Percentiles rank a stretch among this genome's conserved stretches.
These are phyloP conservation scores for Microdochium paspali DNA, from an alignment of 2,329 filamentous ascomycete genomes.

Conservation along the genomic window DNA sequence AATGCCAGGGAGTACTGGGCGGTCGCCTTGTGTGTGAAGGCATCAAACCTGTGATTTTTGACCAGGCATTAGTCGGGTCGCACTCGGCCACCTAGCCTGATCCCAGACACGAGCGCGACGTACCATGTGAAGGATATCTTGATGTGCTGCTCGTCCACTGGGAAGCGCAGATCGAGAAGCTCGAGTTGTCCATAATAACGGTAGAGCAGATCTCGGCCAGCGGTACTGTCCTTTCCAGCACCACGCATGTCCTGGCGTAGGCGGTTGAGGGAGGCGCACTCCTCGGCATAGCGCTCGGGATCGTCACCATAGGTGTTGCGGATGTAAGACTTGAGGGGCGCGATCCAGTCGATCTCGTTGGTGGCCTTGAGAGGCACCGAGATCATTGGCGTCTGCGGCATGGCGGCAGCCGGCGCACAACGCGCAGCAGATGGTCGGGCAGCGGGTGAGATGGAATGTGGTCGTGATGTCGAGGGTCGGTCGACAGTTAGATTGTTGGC, in stretches of 20 bases:
- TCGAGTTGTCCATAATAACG: conserved; percentile 97
- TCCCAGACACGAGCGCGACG: too few relatives aligned
- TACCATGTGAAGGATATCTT: conserved; percentile 99
- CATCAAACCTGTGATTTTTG: conserved; percentile 82
- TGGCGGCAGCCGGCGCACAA: conserved; percentile 20
- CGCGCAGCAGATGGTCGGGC: neutral
- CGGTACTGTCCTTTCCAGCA: conserved; percentile 90
- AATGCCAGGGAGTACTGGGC: conserved; percentile 94
- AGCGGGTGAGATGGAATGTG: neutral
- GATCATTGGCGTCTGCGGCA: conserved; percentile 90
- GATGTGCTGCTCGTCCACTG: conserved; percentile 97
- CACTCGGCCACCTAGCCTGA: too few relatives aligned
- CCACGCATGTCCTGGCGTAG: conserved; percentile 97
- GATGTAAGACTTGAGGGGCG: conserved; percentile 87
- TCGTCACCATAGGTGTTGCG: conserved; percentile 91
- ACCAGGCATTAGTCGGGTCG: too few relatives aligned
- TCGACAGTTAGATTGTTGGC: neutral
- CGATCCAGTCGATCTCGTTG: conserved; percentile 97
- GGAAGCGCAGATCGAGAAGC: conserved; percentile 86
- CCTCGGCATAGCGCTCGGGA: conserved; percentile 88
- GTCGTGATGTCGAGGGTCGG: neutral
- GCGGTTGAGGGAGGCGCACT: conserved; percentile 89
- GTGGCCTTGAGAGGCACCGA: conserved; percentile 87
- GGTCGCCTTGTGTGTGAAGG: conserved; percentile 98
- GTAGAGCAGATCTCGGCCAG: conserved; percentile 87